Evolutionary conservation across 2,329 filamentous ascomycete genomes (phyloP), one percentile per base, ranked within the genome.

Genomic region (Hymenoscyphus linearis): DNA sequence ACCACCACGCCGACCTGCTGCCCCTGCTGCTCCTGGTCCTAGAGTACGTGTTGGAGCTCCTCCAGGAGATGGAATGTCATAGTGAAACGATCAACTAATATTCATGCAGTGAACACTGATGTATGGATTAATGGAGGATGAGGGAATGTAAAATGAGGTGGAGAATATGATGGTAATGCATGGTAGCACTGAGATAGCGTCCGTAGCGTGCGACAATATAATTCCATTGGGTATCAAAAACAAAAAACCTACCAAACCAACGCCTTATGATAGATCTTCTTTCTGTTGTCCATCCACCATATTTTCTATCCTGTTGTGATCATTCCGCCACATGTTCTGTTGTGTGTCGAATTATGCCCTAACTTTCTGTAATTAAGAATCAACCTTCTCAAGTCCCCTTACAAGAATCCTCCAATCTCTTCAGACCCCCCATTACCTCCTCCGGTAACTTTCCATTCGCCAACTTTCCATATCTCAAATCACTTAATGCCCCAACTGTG

Each of bases 401-500:
- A 55, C 69, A 70, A 56, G 65, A 64, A 26, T 18, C 60, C 72
- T 89, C 84, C 36, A 91, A 77, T 64, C 82, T 80, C 64, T 79
- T 77, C 37, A 95, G 76, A 5, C 87, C 87, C 54, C 87, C 82
- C 18, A 91, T 76, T 34, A 91, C 83, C 66, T 92, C 87, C 54
- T 85, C 80, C 27, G 79, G 80, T 35, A 93, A 75, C 62, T 85
- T 80, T 25, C 80, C 74, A 65, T 89, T 88, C 37, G 83, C 80
- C 61, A 95, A 82, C 60, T 86, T 86, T 40, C 92, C 91, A 70
- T 95, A 93, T 53, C 90, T 85, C 60, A 96, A 79, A 74, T 96
- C 90, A 74, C 91, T 96, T 72, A 96, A 77, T 55, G 83, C 85
- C 35, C 88, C 88, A 16, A 95, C 82, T 0, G 82, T 87, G 60